A percentile compares a stretch with the other conserved stretches of the same genome.
These are phyloP conservation scores for Chlamydomonas schloesseri DNA, from an alignment of 139 green algal species.

Conservation along the genomic window DNA sequence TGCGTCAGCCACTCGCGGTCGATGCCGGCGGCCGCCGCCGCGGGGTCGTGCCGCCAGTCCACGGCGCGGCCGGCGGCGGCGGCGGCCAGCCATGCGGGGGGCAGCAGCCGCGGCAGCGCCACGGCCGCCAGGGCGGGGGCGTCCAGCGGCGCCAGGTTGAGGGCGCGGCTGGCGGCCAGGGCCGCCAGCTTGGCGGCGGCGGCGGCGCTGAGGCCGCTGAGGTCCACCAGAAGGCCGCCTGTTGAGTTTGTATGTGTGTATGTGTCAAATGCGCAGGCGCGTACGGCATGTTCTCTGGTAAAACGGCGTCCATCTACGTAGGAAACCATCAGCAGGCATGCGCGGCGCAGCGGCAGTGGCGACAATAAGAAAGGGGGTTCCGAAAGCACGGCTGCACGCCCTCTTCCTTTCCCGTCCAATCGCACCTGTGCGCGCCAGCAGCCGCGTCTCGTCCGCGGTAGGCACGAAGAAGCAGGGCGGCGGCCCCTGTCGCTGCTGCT, in stretches of 20 bases:
- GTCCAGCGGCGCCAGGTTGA: constrained; percentile 50
- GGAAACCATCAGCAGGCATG: too few species aligned
- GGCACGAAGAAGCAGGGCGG: constrained; percentile 19
- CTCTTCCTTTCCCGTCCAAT: too few species aligned
- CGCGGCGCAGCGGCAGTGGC: too few species aligned
- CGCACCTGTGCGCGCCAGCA: not conserved
- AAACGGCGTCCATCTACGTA: too few species aligned
- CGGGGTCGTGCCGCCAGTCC: not conserved
- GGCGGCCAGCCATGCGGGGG: constrained; percentile 20
- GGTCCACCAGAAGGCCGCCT: constrained; percentile 57
- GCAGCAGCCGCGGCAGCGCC: constrained; percentile 57
- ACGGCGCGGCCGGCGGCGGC: not conserved
- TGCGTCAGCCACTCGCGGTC: constrained; percentile 55
- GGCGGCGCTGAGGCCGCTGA: constrained; percentile 7
- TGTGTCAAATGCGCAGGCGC: too few species aligned
- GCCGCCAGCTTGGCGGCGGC: constrained; percentile 46
- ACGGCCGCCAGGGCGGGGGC: constrained; percentile 19
- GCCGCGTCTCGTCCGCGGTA: not conserved
- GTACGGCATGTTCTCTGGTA: too few species aligned
- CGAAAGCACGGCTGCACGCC: too few species aligned
- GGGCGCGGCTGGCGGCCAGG: constrained; percentile 22
- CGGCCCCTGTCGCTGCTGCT: not conserved
- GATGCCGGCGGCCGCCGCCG: not conserved
- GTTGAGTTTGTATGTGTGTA: too few species aligned
- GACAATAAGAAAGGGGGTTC: too few species aligned